phyloP scores from a whole-genome alignment of 139 green algal species.

The Coccomyxa sp. region DNA sequence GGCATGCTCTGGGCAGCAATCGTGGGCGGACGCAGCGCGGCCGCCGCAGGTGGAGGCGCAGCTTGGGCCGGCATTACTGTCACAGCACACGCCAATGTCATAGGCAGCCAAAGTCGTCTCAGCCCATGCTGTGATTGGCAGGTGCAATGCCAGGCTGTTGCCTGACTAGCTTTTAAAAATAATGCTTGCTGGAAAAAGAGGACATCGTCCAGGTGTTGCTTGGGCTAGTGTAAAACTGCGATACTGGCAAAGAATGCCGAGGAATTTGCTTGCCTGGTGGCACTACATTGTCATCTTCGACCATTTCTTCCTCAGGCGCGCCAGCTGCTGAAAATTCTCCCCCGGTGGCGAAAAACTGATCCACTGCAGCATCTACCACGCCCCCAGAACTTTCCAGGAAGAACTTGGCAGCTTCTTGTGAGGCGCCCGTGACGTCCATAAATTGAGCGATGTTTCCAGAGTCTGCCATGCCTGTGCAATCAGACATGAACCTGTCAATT shows the following conservation, averaged over 20 bases:
- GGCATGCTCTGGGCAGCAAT: background rate
- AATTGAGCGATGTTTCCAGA: conserved; percentile 22
- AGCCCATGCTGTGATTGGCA: too few relatives aligned
- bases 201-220: too few relatives aligned
- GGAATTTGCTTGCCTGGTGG: too few relatives aligned
- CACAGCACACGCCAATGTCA: background rate
- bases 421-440: conserved; percentile 33
- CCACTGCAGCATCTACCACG: conserved; percentile 12
- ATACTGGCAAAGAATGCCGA: too few relatives aligned
- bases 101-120: too few relatives aligned
- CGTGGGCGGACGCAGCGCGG: background rate
- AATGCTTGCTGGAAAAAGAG: too few relatives aligned
- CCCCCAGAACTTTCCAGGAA: conserved; percentile 21
- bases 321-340: background rate
- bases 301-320: background rate
- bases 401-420: conserved; percentile 17
- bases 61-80: background rate
- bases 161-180: background rate
- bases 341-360: conserved; percentile 13
- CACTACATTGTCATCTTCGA: too few relatives aligned
- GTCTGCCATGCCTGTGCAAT: background rate
- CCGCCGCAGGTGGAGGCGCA: background rate
- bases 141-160: background rate
- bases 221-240: too few relatives aligned
- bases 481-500: too few relatives aligned